Percentiles rank a stretch among this genome's conserved stretches.
Conservation (phyloP, 2,329 filamentous ascomycete species). For the Drechslerella stenobrocha region DNA sequence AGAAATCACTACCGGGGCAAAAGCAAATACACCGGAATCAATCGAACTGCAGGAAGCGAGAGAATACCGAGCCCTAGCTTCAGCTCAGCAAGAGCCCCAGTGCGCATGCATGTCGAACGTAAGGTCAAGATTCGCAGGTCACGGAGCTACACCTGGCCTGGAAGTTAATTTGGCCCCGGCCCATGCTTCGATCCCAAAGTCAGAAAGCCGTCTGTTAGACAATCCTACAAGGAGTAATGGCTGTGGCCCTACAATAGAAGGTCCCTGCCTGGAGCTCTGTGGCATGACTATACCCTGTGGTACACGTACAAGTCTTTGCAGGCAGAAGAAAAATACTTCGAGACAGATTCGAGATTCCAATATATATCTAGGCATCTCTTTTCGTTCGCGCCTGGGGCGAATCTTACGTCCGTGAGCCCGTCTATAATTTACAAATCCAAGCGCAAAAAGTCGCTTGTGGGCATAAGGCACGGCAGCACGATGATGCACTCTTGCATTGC, state of each 20-base stretch:
- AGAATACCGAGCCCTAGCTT: constrained; percentile 20
- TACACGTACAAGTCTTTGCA: constrained; percentile 29
- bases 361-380: constrained; percentile 3
- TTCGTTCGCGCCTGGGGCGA: too few relatives aligned
- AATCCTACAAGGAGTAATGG: constrained; percentile 23
- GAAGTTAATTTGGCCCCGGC: constrained; percentile 15
- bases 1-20: constrained; percentile 11
- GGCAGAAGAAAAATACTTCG: constrained; percentile 3
- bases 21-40: constrained; percentile 31
- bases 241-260: constrained; percentile 39
- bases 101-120: constrained; percentile 2
- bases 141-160: constrained; percentile 24
- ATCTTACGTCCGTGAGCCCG: constrained; percentile 2
- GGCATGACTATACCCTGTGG: constrained; percentile 30
- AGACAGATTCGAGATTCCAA: constrained; percentile 1
- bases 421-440: not conserved
- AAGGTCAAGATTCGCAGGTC: constrained; percentile 34
- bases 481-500: constrained; percentile 46
- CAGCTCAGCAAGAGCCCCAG: constrained; percentile 24
- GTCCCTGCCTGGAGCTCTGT: constrained; percentile 36
- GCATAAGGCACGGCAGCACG: constrained; percentile 26
- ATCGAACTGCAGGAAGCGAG: constrained; percentile 46
- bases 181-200: constrained; percentile 45
- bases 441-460: constrained; percentile 24
- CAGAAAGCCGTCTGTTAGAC: constrained; percentile 18